Evolutionary conservation across 495 filamentous ascomycete species (phyloP), one percentile per base, ranked within the genome.

Genomic region (Xylaria bambusicola): DNA sequence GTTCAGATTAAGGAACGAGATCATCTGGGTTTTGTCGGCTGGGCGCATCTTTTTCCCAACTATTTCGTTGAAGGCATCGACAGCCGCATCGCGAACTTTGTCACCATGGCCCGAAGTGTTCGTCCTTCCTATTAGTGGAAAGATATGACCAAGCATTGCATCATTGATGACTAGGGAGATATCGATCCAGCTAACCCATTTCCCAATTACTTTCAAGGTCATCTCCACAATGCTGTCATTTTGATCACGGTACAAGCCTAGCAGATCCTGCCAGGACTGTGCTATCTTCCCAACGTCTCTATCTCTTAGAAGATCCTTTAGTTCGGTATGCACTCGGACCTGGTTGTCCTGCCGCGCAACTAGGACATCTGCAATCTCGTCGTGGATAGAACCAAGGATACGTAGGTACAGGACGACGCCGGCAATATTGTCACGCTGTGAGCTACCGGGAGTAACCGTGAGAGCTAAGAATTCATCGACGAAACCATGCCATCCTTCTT

Each of bases 111-210:
- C 76, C 8, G 61, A 61, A 1, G 71, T 56, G 47, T 70, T 76
- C 45, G 82, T 81, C 64, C 84, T 84, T 57, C 83, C 88, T 57
- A 88, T 85, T 65, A 88, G 83, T 71, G 93, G 86, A 73, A 97
- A 88, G 56, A 99, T 83, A 49, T 91, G 79, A 65, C 81, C 86
- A 62, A 97, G 80, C 78, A 95, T 90, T 40, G 86, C 83, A 64
- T 93, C 85, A 70, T 96, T 94, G 61, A 98, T 89, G 44, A 98
- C 85, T 38, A 99, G 79, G 18, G 87, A 87, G 63, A 99, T 97
- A 64, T 98, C 95, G 59, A 93, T 93, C 94, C 94, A 99, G 80
- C 90, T 91, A 46, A 96, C 92, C 95, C 95, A 99, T 68, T 90
- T 89, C 18, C 91, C 91, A 47, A 98, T 85, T 12, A 90, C 86